These are phyloP conservation scores for Adansonia madagascariensis DNA, from an alignment of 441 rosid genomes.

Conservation along the genomic window DNA sequence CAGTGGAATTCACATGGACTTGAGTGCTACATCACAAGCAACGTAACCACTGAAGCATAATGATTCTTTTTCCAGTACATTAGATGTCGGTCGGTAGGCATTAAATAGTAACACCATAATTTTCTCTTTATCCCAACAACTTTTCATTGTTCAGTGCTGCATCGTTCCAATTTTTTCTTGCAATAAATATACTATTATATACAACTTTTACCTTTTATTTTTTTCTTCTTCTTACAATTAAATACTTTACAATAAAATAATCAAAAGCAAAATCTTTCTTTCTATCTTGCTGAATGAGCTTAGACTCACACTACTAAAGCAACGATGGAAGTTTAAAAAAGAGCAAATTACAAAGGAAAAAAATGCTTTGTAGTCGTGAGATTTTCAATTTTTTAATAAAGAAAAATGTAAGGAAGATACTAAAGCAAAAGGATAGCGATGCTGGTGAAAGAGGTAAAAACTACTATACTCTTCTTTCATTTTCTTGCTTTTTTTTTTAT, in stretches of 20 bases:
- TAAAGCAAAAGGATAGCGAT: conserved; percentile 90
- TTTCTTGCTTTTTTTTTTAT: background rate
- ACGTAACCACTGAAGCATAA: background rate
- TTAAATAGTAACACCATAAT: background rate
- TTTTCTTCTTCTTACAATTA: background rate
- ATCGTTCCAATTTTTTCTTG: background rate
- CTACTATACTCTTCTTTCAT: background rate
- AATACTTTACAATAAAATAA: background rate
- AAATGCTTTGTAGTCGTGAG: conserved; percentile 41
- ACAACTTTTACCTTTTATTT: background rate
- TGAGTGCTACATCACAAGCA: background rate
- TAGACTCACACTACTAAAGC: background rate
- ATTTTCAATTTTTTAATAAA: conserved; percentile 63
- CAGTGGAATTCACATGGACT: background rate
- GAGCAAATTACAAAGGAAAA: background rate
- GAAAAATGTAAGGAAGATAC: conserved; percentile 73
- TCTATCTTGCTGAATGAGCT: background rate
- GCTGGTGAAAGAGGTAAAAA: conserved; percentile 70
- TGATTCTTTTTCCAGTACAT: background rate
- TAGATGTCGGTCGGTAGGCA: background rate
- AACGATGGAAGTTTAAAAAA: background rate
- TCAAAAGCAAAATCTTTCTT: too few species aligned
- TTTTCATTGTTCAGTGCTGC: background rate
- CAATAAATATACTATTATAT: background rate
- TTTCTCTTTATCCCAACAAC: background rate